Evolutionary conservation across 495 filamentous ascomycete genomes (phyloP), one percentile per base, ranked within the genome.

Genomic region (Penicillium robsamsonii): DNA sequence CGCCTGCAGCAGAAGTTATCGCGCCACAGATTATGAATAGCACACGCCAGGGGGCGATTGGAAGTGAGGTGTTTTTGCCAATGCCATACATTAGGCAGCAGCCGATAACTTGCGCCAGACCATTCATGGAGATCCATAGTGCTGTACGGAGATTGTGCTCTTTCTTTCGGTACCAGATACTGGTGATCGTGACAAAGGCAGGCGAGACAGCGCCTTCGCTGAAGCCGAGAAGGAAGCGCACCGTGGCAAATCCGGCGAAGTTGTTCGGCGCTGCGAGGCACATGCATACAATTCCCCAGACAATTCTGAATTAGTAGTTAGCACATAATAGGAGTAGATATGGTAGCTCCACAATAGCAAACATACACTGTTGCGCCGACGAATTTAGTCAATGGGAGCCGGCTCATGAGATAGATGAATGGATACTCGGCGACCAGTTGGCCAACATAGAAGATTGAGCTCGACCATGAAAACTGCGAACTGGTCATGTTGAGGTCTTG

Each of bases 1-100:
- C 46, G 10, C 82, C 83, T 50, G 75, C 79, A 18, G 71, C 43
- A 27, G 75, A 62, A 8, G 80, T 84, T 46, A 84, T 65, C 30
- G 80, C 72, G 11, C 82, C 82, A 57, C 81, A 63, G 61, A 73
- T 70, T 20, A 81, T 50, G 62, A 79, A 75, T 53, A 79, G 59
- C 22, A 75, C 74, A 48, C 76, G 69, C 79, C 79, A 80, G 2
- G 77, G 77, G 5, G 69, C 66, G 7, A 80, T 68, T 3, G 54
- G 25, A 17, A 63, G 52, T 1, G 48, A 58, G 3, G 61, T 60
- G 18, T 75, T 78, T 37, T 70, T 74, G 12, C 79, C 79, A 53
- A 82, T 79, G 0, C 75, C 82, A 64, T 84, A 85, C 47, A 82
- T 80, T 0, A 85, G 59, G 13, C 84, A 67, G 10, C 78, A 78